Percentiles rank a stretch among this genome's conserved stretches.
Evolutionary conservation across 2,329 filamentous ascomycete species (phyloP).

Genomic region (Dryadomyces quercus-mongolicae): DNA sequence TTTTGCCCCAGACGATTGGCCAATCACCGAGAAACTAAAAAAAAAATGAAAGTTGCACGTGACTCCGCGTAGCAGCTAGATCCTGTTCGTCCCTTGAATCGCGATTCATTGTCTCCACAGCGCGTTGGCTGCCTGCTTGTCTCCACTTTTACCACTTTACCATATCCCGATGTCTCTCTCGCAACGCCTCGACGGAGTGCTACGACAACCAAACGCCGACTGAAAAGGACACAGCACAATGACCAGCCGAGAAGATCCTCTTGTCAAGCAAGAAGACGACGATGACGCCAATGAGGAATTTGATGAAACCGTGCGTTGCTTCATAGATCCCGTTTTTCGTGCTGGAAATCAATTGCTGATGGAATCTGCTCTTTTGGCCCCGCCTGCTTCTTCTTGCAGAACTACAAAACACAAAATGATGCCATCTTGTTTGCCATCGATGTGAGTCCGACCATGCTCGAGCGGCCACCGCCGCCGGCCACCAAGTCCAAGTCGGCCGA

Average conservation of each 20-base stretch:
- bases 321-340: too few relatives aligned
- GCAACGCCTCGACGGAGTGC: neutral
- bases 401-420: conserved; percentile 88
- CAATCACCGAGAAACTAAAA: conserved; percentile 4
- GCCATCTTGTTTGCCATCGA: conserved; percentile 97
- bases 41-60: conserved; percentile 2
- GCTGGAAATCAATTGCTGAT: neutral
- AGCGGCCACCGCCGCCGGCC: conserved; percentile 48
- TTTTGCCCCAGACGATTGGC: conserved; percentile 2
- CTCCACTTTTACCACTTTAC: neutral
- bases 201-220: neutral
- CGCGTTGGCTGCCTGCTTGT: conserved; percentile 8
- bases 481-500: conserved; percentile 69
- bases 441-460: conserved; percentile 78
- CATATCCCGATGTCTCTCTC: too few relatives aligned
- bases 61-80: conserved; percentile 1
- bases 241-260: conserved; percentile 16
- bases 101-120: neutral
- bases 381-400: conserved; percentile 38
- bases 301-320: conserved; percentile 16
- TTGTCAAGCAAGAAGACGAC: conserved; percentile 39
- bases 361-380: neutral
- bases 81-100: neutral
- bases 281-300: conserved; percentile 57
- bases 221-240: neutral